phyloP scores from a whole-genome alignment of 2,329 filamentous ascomycete species.

The Colletotrichum neosansevieriae region DNA sequence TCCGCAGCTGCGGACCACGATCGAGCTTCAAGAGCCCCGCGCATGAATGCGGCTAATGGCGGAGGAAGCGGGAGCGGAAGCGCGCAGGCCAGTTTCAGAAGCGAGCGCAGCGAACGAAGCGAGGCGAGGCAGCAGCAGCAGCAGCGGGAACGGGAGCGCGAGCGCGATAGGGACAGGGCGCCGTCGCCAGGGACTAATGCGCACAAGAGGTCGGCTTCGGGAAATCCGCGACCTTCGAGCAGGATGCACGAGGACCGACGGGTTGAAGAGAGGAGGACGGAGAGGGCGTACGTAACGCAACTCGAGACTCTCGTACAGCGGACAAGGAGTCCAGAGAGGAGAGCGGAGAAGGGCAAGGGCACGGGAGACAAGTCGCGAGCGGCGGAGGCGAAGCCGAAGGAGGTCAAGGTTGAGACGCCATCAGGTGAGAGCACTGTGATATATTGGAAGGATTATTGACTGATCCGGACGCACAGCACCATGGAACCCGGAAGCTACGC shows the following conservation, averaged over 20 bases:
- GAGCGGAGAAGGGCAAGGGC: slow-evolving; percentile 51
- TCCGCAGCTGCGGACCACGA: slow-evolving; percentile 50
- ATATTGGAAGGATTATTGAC: not conserved
- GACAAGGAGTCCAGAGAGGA: slow-evolving; percentile 69
- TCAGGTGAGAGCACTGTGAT: slow-evolving; percentile 54
- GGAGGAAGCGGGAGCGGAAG: slow-evolving; percentile 21
- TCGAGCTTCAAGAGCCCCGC: slow-evolving; percentile 44
- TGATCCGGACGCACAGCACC: slow-evolving; percentile 50
- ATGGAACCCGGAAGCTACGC: slow-evolving; percentile 85
- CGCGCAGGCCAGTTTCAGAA: slow-evolving; percentile 48
- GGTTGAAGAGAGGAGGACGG: slow-evolving; percentile 68
- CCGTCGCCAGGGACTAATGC: slow-evolving; percentile 52
- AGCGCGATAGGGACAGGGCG: slow-evolving; percentile 52
- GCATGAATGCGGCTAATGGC: slow-evolving; percentile 46
- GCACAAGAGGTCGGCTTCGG: slow-evolving; percentile 70
- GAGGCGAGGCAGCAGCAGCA: slow-evolving; percentile 35
- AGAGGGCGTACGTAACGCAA: slow-evolving; percentile 68
- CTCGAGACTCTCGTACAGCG: slow-evolving; percentile 72
- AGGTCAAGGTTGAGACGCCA: slow-evolving; percentile 60
- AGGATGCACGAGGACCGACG: slow-evolving; percentile 56
- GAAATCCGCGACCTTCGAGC: slow-evolving; percentile 64
- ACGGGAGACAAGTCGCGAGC: slow-evolving; percentile 56
- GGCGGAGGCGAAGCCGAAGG: slow-evolving; percentile 58
- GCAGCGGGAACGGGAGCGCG: slow-evolving; percentile 21
- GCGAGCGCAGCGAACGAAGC: slow-evolving; percentile 44